Evolutionary conservation across 129 eudicot species (phyloP), one percentile per base, ranked within the genome.

Genomic region (Lactuca saligna): DNA sequence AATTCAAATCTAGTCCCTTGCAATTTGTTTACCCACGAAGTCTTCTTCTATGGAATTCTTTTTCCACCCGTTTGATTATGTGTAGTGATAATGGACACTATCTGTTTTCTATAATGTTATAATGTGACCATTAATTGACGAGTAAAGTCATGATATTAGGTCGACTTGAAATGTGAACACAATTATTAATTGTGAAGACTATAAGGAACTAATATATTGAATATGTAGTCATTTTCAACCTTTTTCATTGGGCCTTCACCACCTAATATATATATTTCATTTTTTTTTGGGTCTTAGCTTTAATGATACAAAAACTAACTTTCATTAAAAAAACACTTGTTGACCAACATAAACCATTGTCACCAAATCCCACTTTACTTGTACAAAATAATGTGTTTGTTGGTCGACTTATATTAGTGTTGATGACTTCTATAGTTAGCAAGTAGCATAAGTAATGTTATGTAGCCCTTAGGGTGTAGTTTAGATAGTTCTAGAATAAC

Each of bases 91-190:
- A 51, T 14, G 32, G 61, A 66, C 49, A 66, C 49, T 2, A 42
- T 29, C 10, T 20, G 31, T 1, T 14, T 13, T 66, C 0, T 56
- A 39, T 14, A 7, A 14, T 65, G 29, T 12, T 56, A 39, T 14
- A 7, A 14, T 65, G 29, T 12, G 25, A 65, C 32, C 13, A 29
- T n/a, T 51, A 8, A 51, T 1, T 25, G 29, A 25, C 29, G 29
- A 25, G 29, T 25, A 6, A 13, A 49, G 4, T 32, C 7, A 37
- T 31, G 50, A 63, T 56, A 29, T 15, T n/a, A 29, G 8, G 46
- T 63, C 8, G 38, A 17, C 5, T 39, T 54, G 41, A 63, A 48
- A 66, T 57, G 68, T 66, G 73, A 48, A 66, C 41, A 2, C 68
- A 35, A 41, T 9, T 33, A 44, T 41, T 33, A 56, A 31, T 8